These are phyloP conservation scores for Reutealis trisperma DNA, from an alignment of 345 rosid genomes.

Conservation along the genomic window DNA sequence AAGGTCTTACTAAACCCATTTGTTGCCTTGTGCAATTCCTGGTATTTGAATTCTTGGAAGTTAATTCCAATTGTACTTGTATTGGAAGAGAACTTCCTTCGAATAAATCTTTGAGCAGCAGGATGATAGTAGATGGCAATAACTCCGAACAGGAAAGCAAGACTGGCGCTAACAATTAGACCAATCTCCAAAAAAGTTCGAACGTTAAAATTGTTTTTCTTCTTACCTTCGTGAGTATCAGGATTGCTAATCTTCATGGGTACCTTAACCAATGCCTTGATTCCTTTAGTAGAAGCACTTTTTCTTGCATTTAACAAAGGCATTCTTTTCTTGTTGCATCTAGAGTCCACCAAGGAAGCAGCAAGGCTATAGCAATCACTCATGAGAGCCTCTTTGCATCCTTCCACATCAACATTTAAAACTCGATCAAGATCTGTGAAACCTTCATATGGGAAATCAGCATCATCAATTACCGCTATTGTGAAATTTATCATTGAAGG, in stretches of 20 bases:
- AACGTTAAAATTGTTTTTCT: background rate
- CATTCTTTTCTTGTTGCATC: slow-evolving; percentile 27
- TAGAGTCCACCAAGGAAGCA: slow-evolving; percentile 24
- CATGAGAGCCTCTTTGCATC: slow-evolving; percentile 33
- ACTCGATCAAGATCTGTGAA: slow-evolving; percentile 29
- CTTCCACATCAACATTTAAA: slow-evolving; percentile 22
- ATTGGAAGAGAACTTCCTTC: background rate
- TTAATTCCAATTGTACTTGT: slow-evolving; percentile 21
- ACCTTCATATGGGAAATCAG: slow-evolving; percentile 21
- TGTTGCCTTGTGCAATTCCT: slow-evolving; percentile 28
- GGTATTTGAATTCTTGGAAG: slow-evolving; percentile 32
- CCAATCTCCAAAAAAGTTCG: slow-evolving; percentile 11
- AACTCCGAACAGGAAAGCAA: slow-evolving; percentile 26
- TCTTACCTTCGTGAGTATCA: background rate
- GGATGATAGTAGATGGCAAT: slow-evolving; percentile 30
- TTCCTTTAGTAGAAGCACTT: slow-evolving; percentile 29
- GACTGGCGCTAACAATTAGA: slow-evolving; percentile 17
- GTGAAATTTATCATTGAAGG: slow-evolving; percentile 21
- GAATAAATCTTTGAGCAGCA: background rate
- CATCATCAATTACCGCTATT: slow-evolving; percentile 27
- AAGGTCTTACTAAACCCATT: slow-evolving; percentile 24
- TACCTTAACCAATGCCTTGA: slow-evolving; percentile 33
- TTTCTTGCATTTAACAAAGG: slow-evolving; percentile 31
- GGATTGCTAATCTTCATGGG: slow-evolving; percentile 23
- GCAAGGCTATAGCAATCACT: slow-evolving; percentile 34